phyloP scores from a whole-genome alignment of 2,329 filamentous ascomycete genomes.

The Elsinoe fawcettii region DNA sequence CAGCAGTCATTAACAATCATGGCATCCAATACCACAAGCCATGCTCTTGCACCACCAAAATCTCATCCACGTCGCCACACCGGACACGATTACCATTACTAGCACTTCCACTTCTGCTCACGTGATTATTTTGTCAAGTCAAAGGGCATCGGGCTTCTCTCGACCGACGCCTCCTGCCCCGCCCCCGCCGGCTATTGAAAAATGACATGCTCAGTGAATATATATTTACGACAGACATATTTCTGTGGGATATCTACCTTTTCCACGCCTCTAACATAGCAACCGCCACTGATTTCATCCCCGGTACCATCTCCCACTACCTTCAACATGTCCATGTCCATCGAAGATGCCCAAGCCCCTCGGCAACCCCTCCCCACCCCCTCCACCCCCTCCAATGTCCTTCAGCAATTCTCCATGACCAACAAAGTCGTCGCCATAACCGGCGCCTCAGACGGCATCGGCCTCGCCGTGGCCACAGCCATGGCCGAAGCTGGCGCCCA shows the following conservation, averaged over 20 bases:
- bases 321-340: slow-evolving; percentile 27
- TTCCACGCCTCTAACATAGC: background rate
- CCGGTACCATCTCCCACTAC: background rate
- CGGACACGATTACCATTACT: too few relatives aligned
- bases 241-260: background rate
- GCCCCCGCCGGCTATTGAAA: slow-evolving; percentile 14
- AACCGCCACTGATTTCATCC: background rate
- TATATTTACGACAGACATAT: background rate
- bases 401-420: slow-evolving; percentile 22
- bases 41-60: slow-evolving; percentile 16
- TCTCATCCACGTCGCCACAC: too few relatives aligned
- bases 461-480: slow-evolving; percentile 34
- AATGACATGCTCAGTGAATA: background rate
- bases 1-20: slow-evolving; percentile 15
- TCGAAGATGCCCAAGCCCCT: slow-evolving; percentile 23
- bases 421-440: slow-evolving; percentile 41
- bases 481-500: slow-evolving; percentile 33
- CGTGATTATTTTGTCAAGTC: too few relatives aligned
- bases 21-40: slow-evolving; percentile 17
- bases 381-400: slow-evolving; percentile 25
- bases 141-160: background rate
- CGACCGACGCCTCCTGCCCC: slow-evolving; percentile 7
- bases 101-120: too few relatives aligned
- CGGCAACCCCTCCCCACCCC: slow-evolving; percentile 24
- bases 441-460: slow-evolving; percentile 42